Conservation (phyloP, 768 basidiomycete genomes). For the Podaxis sp. region DNA sequence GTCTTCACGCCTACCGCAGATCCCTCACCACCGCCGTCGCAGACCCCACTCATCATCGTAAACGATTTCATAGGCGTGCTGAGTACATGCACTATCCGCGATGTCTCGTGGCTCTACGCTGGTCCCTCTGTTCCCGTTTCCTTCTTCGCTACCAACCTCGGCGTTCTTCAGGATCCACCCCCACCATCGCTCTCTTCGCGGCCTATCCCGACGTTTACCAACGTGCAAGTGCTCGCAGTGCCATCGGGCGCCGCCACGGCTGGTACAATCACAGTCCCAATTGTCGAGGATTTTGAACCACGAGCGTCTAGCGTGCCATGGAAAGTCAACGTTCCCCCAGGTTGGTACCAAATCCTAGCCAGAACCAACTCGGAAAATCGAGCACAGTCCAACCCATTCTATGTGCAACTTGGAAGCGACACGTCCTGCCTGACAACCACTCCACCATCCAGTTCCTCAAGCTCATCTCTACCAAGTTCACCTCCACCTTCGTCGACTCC, state of each 20-base stretch:
- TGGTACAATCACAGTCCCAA: constrained; percentile 18
- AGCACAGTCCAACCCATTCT: constrained; percentile 27
- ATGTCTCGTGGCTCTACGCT: constrained; percentile 14
- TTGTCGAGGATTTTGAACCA: constrained; percentile 29
- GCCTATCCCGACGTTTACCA: constrained; percentile 1
- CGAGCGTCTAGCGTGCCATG: constrained; percentile 28
- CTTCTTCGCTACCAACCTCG: constrained; percentile 17
- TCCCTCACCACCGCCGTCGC: background rate
- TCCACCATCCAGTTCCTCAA: constrained; percentile 15
- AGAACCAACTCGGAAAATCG: constrained; percentile 24
- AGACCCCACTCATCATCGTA: background rate
- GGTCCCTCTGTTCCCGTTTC: constrained; percentile 6
- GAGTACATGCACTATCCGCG: constrained; percentile 10
- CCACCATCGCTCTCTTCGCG: constrained; percentile 7
- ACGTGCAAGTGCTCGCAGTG: background rate
- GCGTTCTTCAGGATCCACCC: constrained; percentile 25
- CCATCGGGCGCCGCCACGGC: constrained; percentile 10
- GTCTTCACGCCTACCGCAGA: constrained; percentile 2
- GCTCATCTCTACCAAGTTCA: constrained; percentile 19
- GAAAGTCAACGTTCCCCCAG: constrained; percentile 47
- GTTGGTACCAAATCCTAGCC: constrained; percentile 45
- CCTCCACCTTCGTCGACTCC: background rate
- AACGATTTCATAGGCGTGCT: background rate
- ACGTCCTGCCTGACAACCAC: constrained; percentile 32
- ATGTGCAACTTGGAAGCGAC: constrained; percentile 29